Evolutionary conservation across 2,329 filamentous ascomycete genomes (phyloP).

Genomic region (Fusarium succisae): DNA sequence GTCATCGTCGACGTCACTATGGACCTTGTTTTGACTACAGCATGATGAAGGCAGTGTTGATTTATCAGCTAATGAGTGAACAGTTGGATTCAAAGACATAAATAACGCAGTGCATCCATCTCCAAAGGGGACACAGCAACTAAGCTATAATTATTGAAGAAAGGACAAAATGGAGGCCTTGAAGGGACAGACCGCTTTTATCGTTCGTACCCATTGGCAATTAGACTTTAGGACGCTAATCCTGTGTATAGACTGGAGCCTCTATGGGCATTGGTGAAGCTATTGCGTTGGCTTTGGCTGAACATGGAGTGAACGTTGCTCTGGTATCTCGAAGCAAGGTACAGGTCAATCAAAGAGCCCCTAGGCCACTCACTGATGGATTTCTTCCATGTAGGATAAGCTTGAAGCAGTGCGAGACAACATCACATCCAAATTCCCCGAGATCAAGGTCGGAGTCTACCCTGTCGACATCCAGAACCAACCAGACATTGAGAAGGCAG

Average conservation of each 20-base stretch:
- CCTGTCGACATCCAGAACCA: neutral
- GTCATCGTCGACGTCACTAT: neutral
- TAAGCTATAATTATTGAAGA: rapidly evolving
- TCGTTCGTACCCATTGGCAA: rapidly evolving
- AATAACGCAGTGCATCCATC: neutral
- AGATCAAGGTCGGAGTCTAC: neutral
- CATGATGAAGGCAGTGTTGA: neutral
- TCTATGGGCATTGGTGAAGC: slow-evolving; percentile 21
- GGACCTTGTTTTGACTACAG: neutral
- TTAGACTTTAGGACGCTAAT: rapidly evolving
- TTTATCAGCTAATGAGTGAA: neutral
- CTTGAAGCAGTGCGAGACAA: neutral
- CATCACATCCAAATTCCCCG: neutral
- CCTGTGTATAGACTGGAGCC: neutral
- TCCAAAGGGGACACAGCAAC: too few species aligned
- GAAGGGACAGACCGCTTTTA: neutral
- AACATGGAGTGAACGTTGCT: neutral
- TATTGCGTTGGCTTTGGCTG: neutral
- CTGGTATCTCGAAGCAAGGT: neutral
- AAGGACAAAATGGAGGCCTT: neutral
- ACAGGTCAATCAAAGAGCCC: rapidly evolving
- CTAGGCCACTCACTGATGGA: neutral
- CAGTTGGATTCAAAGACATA: rapidly evolving
- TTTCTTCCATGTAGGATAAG: neutral
- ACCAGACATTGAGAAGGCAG: neutral